Base-by-base conservation (phyloP, 257 asterid species). In the Plantago ovata region DNA sequence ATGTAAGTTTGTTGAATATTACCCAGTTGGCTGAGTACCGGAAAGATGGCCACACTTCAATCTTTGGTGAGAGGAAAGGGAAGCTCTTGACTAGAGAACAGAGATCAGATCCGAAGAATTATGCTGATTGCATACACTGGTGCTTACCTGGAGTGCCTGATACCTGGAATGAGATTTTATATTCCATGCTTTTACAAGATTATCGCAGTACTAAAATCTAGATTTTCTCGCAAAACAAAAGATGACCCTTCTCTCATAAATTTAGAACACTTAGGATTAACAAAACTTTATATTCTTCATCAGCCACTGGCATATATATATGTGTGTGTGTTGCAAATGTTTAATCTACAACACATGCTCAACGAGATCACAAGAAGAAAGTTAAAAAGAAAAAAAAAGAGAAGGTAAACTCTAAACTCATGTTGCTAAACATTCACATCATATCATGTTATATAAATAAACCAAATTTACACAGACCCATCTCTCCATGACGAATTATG, bases 91-190 rank as follows among this genome's bases (percentile, higher is more conserved):
- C 88, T 1, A 79, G 52, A 62, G 81, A 87, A 75, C 84, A 92
- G 66, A 78, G 79, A 66, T 58, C 75, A 7, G 89, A 85, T 66
- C 96, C 98, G 13, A 74, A 73, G 53, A 79, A 46, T 19, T 85
- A 32, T 63, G 90, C 96, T 5, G 98, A 88, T 59, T 92, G 98
- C 77, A 88, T 92, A n/a, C 96, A 92, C 69, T 92, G 98, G 98
- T 92, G 98, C 84, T 77, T 85, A 66, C 96, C 98, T 0, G 96
- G 96, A 63, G 88, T 92, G 8, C 94, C 96, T 43, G 96, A 88
- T 62, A 65, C 80, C 6, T 92, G 98, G 96, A 88, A 92, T 46
- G 84, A 88, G 69, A 81, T 88, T 40, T 38, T 87, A 55, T 92
- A 85, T 59, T 82, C 90, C 6, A 53, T 78, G 62, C 87, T 87